Conservation (phyloP, 371 early-diverging fungal genomes). For the Syncephalis fuscata region DNA sequence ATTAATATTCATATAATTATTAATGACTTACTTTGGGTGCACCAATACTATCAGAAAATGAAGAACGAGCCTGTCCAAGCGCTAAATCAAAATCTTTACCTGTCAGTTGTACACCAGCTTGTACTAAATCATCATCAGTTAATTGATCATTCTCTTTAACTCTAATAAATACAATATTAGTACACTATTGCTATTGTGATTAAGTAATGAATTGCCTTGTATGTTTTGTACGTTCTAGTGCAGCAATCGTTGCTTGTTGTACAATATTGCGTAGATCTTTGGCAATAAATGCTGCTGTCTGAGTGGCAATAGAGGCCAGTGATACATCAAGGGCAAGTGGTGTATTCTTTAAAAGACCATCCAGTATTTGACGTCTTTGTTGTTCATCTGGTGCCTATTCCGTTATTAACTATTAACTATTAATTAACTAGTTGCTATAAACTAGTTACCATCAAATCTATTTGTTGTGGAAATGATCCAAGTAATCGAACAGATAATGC, state of each 20-base stretch:
- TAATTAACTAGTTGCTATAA: neutral
- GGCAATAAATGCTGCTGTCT: constrained; percentile 81
- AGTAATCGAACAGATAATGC: constrained; percentile 49
- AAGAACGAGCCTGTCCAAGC: constrained; percentile 56
- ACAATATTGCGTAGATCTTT: constrained; percentile 68
- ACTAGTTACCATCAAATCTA: constrained; percentile 29
- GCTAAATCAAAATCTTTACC: constrained; percentile 66
- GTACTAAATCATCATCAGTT: constrained; percentile 8
- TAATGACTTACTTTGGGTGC: constrained; percentile 60
- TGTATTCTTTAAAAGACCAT: constrained; percentile 23
- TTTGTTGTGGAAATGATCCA: constrained; percentile 58
- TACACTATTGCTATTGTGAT: constrained; percentile 16
- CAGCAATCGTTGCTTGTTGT: constrained; percentile 44
- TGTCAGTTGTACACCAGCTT: constrained; percentile 56
- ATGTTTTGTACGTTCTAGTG: constrained; percentile 44
- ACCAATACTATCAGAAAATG: constrained; percentile 82
- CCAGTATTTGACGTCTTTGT: constrained; percentile 39
- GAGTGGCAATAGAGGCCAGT: constrained; percentile 51
- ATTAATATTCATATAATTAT: neutral
- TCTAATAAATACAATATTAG: neutral
- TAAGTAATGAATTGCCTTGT: constrained; percentile 11
- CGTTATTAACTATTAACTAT: neutral
- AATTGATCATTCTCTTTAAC: neutral
- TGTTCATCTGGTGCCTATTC: constrained; percentile 47
- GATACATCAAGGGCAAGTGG: constrained; percentile 63